Percentiles rank a stretch among this genome's conserved stretches.
phyloP scores from a whole-genome alignment of 2,329 filamentous ascomycete species.

The Fulvia fulva region DNA sequence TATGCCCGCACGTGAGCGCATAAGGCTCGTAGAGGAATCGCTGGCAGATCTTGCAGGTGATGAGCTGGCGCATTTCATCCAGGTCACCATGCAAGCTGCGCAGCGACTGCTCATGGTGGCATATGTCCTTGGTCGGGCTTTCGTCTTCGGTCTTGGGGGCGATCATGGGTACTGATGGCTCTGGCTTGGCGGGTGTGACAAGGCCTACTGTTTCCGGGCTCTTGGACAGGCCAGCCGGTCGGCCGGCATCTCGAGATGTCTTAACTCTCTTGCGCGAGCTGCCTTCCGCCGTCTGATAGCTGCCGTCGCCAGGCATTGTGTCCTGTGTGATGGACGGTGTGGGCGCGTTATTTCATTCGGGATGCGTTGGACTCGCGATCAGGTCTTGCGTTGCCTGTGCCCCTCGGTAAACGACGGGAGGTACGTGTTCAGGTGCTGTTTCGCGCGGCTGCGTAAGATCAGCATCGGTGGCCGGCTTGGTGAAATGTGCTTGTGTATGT shows the following conservation, averaged over 20 bases:
- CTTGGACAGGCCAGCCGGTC: conserved; percentile 9
- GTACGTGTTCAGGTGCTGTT: background rate
- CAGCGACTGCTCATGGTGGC: conserved; percentile 25
- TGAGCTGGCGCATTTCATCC: conserved; percentile 55
- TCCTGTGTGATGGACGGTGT: background rate
- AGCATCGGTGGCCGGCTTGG: background rate
- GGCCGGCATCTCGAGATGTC: conserved; percentile 18
- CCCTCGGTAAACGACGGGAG: background rate
- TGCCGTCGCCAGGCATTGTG: conserved; percentile 15
- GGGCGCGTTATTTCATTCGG: background rate
- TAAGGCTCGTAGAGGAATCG: conserved; percentile 67
- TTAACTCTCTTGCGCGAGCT: conserved; percentile 25
- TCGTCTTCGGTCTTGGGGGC: background rate
- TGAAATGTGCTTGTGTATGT: background rate
- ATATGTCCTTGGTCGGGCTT: conserved; percentile 6
- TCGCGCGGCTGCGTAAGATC: background rate
- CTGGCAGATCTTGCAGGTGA: conserved; percentile 67
- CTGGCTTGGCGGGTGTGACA: conserved; percentile 9
- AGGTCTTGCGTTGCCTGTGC: background rate
- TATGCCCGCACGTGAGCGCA: conserved; percentile 65
- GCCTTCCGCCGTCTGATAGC: conserved; percentile 15
- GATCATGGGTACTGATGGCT: background rate
- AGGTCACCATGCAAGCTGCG: conserved; percentile 46
- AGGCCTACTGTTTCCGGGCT: conserved; percentile 7
- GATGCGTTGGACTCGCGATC: background rate